Base-by-base conservation (phyloP, 2,329 filamentous ascomycete genomes). In the Phaeophleospora eucalypticola region DNA sequence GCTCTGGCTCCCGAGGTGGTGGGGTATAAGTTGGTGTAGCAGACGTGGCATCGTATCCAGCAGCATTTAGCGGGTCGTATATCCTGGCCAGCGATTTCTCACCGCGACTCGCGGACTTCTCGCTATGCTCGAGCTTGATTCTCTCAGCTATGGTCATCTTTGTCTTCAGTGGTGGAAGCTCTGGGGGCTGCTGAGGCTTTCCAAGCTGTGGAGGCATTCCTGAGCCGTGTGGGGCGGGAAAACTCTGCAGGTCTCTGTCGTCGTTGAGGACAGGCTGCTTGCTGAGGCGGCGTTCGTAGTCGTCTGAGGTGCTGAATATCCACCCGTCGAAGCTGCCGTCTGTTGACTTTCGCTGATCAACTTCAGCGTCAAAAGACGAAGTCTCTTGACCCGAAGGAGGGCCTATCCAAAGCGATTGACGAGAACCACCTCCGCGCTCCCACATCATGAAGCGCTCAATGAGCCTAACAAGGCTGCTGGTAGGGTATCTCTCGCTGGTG, bases 371-470 rank as follows among this genome's bases (percentile, higher is more conserved):
- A 16, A 19, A 19, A 18, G 20, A 19, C 12, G 37, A 43, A 16
- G 34, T 3, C 15, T 37, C 42, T 15, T 46, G 41, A 33, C 57
- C 56, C 18, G 52, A 48, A 24, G 80, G 79, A 10, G 75, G 75
- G 18, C 76, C 74, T 51, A 80, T 76, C 63, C 82, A 83, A 0
- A 84, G 66, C 4, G 81, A 84, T 52, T 79, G 80, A 37, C 87
- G 78, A 55, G 80, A 81, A 20, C 86, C 86, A 18, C 87, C 87
- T 56, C 81, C 78, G 6, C 82, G 77, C 64, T 90, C 86, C 87
- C 87, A 91, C 16, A 83, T 62, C 61, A 82, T 84, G 68, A 86
- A 91, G 10, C 80, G 82, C 54, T 81, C 79, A 8, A 91, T 83
- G 1, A 91, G 73, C 49, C 81, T 74, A 2, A 80, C 71, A 2